These are phyloP conservation scores for Camelina hispida DNA, from an alignment of 345 rosid species.

Conservation along the genomic window DNA sequence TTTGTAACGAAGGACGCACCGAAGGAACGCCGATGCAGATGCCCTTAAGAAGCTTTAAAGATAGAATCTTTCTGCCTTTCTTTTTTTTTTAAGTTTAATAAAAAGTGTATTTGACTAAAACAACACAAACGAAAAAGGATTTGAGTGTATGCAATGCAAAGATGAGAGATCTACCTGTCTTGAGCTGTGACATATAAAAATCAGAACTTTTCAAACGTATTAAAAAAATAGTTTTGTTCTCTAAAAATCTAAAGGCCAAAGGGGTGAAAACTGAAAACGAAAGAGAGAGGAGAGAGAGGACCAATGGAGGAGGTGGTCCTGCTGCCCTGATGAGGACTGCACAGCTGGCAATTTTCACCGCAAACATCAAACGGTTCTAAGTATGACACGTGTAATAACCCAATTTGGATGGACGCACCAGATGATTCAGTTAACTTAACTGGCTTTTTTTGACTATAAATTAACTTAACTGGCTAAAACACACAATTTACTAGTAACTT, in stretches of 20 bases:
- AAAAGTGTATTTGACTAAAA: constrained; percentile 5
- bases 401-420: background rate
- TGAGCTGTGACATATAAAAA: background rate
- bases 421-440: background rate
- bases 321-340: constrained; percentile 2
- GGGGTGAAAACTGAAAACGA: constrained; percentile 6
- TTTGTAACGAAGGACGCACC: no score
- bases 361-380: background rate
- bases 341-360: constrained; percentile 20
- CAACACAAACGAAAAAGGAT: background rate
- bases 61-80: background rate
- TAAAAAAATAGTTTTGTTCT: background rate
- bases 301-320: constrained; percentile 27
- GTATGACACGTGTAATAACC: constrained; percentile 1
- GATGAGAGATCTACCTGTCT: background rate
- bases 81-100: background rate
- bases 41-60: background rate
- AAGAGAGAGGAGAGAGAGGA: background rate
- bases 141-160: background rate
- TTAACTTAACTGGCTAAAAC: constrained; percentile 7
- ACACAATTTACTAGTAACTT: background rate
- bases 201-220: background rate
- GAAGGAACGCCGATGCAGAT: no score
- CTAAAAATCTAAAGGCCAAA: background rate
- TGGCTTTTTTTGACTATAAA: no score